Conservation (phyloP, 2,329 filamentous ascomycete genomes). For the Fusarium torulosum region DNA sequence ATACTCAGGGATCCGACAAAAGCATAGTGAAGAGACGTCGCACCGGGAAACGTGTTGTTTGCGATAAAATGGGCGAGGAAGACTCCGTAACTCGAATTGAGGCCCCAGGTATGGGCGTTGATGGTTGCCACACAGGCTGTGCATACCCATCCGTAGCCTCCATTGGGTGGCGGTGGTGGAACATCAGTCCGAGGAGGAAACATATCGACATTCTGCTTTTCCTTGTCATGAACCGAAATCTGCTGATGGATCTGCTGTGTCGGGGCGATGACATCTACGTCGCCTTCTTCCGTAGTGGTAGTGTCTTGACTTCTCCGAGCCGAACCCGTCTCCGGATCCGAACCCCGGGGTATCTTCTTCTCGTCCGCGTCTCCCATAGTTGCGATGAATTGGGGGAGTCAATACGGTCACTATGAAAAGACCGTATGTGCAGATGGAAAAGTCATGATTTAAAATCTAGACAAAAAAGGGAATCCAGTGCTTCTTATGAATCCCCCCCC, state of each 20-base stretch:
- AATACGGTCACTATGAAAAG: not conserved
- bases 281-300: slow-evolving; percentile 40
- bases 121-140: slow-evolving; percentile 60
- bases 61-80: slow-evolving; percentile 70
- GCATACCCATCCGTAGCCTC: slow-evolving; percentile 68
- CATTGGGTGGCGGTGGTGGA: slow-evolving; percentile 63
- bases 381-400: slow-evolving; percentile 4
- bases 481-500: slow-evolving; percentile 21
- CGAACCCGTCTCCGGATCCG: slow-evolving; percentile 24
- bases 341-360: slow-evolving; percentile 28
- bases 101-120: slow-evolving; percentile 80
- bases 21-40: slow-evolving; percentile 76
- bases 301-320: slow-evolving; percentile 34
- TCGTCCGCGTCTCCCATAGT: slow-evolving; percentile 35
- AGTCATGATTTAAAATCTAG: slow-evolving; percentile 31
- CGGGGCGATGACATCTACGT: slow-evolving; percentile 41
- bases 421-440: slow-evolving; percentile 7
- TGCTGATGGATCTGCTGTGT: slow-evolving; percentile 20
- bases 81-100: slow-evolving; percentile 68
- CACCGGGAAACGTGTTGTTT: slow-evolving; percentile 71
- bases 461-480: slow-evolving; percentile 20
- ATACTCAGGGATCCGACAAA: slow-evolving; percentile 72
- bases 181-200: slow-evolving; percentile 28
- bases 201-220: slow-evolving; percentile 25
- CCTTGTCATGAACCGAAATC: not conserved